A percentile compares a stretch with the other conserved stretches of the same genome.
Conservation (phyloP, 2,329 filamentous ascomycete species). For the Cyanodermella asteris region DNA sequence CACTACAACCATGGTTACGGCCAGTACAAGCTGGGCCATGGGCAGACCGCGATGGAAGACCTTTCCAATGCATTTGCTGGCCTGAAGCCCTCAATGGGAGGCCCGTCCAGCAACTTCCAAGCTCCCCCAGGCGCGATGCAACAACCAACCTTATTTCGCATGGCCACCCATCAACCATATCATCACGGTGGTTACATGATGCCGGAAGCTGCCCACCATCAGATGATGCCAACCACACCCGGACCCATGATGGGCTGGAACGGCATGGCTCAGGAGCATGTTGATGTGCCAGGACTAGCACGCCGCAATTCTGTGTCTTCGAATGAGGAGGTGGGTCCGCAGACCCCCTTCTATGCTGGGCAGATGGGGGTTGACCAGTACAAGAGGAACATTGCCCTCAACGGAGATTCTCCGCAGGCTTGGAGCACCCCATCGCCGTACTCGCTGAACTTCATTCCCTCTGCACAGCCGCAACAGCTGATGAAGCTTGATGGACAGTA, state of each 20-base stretch:
- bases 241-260: too few relatives aligned
- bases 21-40: neutral
- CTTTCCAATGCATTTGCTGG: neutral
- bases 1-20: too few relatives aligned
- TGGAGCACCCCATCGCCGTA: slow-evolving; percentile 38
- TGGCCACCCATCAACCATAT: too few relatives aligned
- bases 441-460: slow-evolving; percentile 6
- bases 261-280: too few relatives aligned
- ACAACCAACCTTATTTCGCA: too few relatives aligned
- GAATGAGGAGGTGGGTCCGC: slow-evolving; percentile 24
- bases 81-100: too few relatives aligned
- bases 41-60: neutral
- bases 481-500: slow-evolving; percentile 20
- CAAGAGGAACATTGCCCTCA: slow-evolving; percentile 33
- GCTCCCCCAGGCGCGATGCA: neutral
- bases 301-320: slow-evolving; percentile 20
- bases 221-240: too few relatives aligned
- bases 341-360: slow-evolving; percentile 38
- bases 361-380: slow-evolving; percentile 20
- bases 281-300: slow-evolving; percentile 16
- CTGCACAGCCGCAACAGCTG: slow-evolving; percentile 21
- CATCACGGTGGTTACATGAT: too few relatives aligned
- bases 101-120: neutral
- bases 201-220: too few relatives aligned
- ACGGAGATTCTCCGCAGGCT: slow-evolving; percentile 33